Evolutionary conservation across 176 grass and related monocot genomes (phyloP).

Genomic region (Musa acuminata): DNA sequence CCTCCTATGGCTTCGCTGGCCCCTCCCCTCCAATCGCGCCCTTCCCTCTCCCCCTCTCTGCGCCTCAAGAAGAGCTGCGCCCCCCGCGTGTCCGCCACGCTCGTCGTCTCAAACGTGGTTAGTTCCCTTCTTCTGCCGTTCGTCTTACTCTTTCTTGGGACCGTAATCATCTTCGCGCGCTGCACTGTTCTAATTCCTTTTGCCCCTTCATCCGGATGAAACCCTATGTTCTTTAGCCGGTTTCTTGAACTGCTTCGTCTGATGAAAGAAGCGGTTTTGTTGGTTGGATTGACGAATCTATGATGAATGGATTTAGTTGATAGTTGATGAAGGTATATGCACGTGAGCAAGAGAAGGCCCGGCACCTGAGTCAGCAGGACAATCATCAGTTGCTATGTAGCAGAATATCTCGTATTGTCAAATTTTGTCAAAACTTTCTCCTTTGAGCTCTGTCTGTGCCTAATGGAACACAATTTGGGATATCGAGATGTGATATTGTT

Average conservation of each 20-base stretch:
- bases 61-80: not conserved
- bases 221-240: not conserved
- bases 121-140: not conserved
- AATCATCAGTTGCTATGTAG: no score
- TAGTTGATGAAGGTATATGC: no score
- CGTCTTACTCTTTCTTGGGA: not conserved
- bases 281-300: not conserved
- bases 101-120: not conserved
- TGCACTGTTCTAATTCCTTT: not conserved
- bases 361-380: no score
- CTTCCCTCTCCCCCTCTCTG: not conserved
- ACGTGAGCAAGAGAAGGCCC: no score
- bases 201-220: not conserved
- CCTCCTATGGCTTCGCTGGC: conserved; percentile 5
- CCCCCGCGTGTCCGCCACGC: no score
- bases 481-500: no score
- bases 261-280: not conserved
- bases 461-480: no score
- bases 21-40: not conserved
- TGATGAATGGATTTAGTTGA: not conserved
- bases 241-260: not conserved
- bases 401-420: no score
- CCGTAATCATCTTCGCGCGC: not conserved
- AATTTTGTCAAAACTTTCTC: no score
- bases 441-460: no score